Evolutionary conservation across 495 filamentous ascomycete genomes (phyloP).

Genomic region (Letharia lupina): DNA sequence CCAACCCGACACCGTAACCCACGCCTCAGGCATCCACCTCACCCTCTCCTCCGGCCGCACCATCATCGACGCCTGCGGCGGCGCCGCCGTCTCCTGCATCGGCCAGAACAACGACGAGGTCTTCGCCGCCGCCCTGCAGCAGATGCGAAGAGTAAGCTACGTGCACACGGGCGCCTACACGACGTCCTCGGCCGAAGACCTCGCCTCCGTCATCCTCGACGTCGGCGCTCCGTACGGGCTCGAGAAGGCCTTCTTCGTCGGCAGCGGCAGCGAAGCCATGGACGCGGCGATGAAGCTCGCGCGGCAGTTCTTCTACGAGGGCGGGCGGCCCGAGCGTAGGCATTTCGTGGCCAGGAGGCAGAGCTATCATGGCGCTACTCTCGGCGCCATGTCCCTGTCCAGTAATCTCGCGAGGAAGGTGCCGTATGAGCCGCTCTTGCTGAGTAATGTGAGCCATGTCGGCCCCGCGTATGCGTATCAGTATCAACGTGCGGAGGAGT

Average conservation of each 20-base stretch:
- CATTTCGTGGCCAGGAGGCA: slow-evolving; percentile 60
- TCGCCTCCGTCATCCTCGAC: slow-evolving; percentile 34
- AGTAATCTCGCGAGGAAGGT: slow-evolving; percentile 54
- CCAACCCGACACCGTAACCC: slow-evolving; percentile 35
- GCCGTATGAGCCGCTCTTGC: slow-evolving; percentile 60
- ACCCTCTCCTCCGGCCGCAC: slow-evolving; percentile 50
- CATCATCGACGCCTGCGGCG: slow-evolving; percentile 55
- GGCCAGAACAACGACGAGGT: slow-evolving; percentile 43
- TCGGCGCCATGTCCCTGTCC: slow-evolving; percentile 56
- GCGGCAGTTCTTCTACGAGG: slow-evolving; percentile 54
- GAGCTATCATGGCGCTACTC: slow-evolving; percentile 70
- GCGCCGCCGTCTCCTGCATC: slow-evolving; percentile 44
- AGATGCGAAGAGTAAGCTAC: slow-evolving; percentile 44
- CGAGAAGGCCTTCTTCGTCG: slow-evolving; percentile 39
- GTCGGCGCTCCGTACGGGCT: slow-evolving; percentile 36
- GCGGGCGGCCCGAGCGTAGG: slow-evolving; percentile 34
- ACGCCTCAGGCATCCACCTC: slow-evolving; percentile 39
- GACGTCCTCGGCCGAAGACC: slow-evolving; percentile 38
- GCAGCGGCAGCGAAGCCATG: slow-evolving; percentile 58
- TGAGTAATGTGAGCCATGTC: slow-evolving; percentile 52
- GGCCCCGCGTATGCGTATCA: slow-evolving; percentile 64
- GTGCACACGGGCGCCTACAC: slow-evolving; percentile 47
- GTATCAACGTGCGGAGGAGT: slow-evolving; percentile 41
- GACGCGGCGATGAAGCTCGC: slow-evolving; percentile 61
- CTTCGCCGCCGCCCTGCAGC: slow-evolving; percentile 38